Evolutionary conservation across 1,284 basidiomycete genomes (phyloP), one percentile per base, ranked within the genome.

Genomic region (Cutaneotrichosporon sp.): DNA sequence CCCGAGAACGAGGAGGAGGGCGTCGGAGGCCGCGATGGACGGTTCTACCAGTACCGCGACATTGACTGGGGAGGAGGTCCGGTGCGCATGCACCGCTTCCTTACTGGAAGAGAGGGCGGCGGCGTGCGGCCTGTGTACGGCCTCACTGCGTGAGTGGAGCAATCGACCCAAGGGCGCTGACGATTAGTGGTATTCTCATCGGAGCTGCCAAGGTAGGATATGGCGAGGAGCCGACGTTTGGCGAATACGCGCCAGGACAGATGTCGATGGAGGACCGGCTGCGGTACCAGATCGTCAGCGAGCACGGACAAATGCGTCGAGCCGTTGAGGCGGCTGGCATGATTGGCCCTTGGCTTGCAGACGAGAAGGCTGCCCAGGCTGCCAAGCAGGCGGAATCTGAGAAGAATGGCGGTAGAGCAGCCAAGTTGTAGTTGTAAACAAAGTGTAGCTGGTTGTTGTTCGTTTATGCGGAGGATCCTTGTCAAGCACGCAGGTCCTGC

Each of bases 91-190:
- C 88, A 91, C 71, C 77, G 79, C 14, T 90, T 91, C 74, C 76
- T 90, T 37, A 91, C 88, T 0, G 88, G 88, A 0, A 75, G 87
- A 34, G 88, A 91, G 69, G 82, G 80, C 5, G 83, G 84, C 16
- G 87, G 87, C 0, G 81, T 88, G 17, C 89, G 88, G 63, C 89
- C 88, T 14, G 82, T 91, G 1, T 88, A 83, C 59, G 88, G 88
- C 3, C 74, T 90, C 14, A 91, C 89, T 44, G 82, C 87, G 87
- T 90, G 48, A 54, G 58, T 50, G 7, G 3, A 14, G 11, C 17
- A 7, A n/a, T 20, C 8, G 19, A 20, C 20, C 20, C 20, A 19
- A 37, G 22, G 35, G 37, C 3, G 22, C 10, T 20, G 14, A 34
- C 42, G 22, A 17, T 1, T 58, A 89, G 88, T 6, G 77, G 80